Evolutionary conservation across 225 moss, liverwort and hornwort genomes (phyloP), one percentile per base, ranked within the genome.

Genomic region (Thuidium tamariscinum): DNA sequence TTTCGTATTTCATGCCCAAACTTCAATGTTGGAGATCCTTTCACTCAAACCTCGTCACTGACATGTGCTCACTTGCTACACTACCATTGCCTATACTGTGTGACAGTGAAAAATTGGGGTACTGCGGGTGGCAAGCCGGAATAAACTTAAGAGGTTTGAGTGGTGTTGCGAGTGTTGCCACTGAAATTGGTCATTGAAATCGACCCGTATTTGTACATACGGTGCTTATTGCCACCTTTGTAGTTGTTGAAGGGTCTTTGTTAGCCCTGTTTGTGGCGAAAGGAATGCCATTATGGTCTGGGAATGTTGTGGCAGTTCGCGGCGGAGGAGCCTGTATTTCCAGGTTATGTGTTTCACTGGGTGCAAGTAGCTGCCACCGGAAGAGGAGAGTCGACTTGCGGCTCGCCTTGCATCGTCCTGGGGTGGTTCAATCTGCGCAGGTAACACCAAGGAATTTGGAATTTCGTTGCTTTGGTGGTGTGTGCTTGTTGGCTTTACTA

Each of bases 211-310:
- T n/a, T 36, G 34, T 15, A 7, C 30, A 21, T 16, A 11, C 10
- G n/a, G 20, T 59, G 23, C 15, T 20, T 19, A 11, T 5, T 77
- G 30, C 25, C 68, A 71, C 52, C 42, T 67, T 46, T 36, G 34
- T 26, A 51, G 30, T 64, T 78, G 71, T 18, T 56, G 46, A 29
- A 73, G 79, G 11, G 75, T 37, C 73, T 48, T 75, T 37, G 84
- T 22, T 55, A 16, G 36, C 73, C 36, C 63, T 37, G 84, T 22
- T 55, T 12, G 36, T 80, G 81, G 49, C 13, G 69, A n/a, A 79
- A 88, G 89, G 86, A 88, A 92, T 93, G 93, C 88, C 89, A 91
- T 65, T 79, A 91, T 92, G 92, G 80, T 93, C 32, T 48, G 85
- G 88, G 80, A 84, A 77, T 48, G 85, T 25, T 60, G 46, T 86